Evolutionary conservation across 208 protist species (phyloP), one percentile per base, ranked within the genome.

Genomic region (Trypanosoma scelopori): DNA sequence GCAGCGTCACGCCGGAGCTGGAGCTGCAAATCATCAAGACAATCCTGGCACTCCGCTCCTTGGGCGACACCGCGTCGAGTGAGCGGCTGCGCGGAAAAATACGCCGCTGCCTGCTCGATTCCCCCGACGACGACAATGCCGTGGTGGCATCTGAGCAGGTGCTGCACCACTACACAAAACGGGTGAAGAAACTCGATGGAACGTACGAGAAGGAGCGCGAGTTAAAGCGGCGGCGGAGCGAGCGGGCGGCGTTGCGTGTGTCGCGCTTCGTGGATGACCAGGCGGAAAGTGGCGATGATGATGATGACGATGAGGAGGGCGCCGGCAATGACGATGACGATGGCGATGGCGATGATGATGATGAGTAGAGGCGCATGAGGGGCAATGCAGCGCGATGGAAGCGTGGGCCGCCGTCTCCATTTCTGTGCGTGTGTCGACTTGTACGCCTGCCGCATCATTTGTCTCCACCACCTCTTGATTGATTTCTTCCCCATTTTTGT

Each of bases 161-260:
- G 23, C 56, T 92, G n/a, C 76, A 71, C n/a, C 82, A 71, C 41
- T 52, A 66, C 23, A 71, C 22, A 32, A 79, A 74, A 23, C 4
- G 55, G n/a, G 67, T 81, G 48, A 87, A 82, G 28, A 86, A 84
- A 50, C 53, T 92, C 18, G 85, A 92, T 45, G 85, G 85, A 43
- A 75, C 70, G 16, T 84, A 92, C 56, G 85, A 92, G 49, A 73
- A 58, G 37, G 71, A 71, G 32, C 73, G 78, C 41, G 71, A 76
- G 25, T 66, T 71, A 6, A 92, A 87, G 69, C 80, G 73, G 9
- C 73, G 69, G 37, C 66, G 78, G 25, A 74, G 74, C 13, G 82
- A 87, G 60, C 63, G 56, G 49, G 65, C 62, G 20, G 55, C 71
- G 42, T 65, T 57, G 42, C 63, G 70, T 1, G 80, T 72, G 7